Evolutionary conservation across 2,329 filamentous ascomycete genomes (phyloP).

Genomic region (Colletotrichum orbiculare): DNA sequence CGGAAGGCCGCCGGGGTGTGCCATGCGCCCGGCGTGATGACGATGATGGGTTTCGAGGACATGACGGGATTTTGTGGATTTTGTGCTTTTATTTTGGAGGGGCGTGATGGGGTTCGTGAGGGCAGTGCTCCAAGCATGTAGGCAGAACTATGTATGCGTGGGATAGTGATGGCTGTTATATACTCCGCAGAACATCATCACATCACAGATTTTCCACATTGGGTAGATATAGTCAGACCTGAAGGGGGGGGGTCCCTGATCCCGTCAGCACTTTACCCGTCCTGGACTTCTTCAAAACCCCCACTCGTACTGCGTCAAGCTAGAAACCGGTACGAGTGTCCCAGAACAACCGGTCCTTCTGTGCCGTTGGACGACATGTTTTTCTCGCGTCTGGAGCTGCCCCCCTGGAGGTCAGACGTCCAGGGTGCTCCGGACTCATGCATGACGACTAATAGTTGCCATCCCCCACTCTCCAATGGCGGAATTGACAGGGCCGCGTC

Average conservation of each 20-base stretch:
- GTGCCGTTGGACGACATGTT: too few relatives aligned
- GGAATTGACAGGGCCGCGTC: too few relatives aligned
- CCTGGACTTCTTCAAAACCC: background rate
- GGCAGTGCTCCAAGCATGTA: background rate
- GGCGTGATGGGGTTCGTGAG: background rate
- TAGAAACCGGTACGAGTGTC: background rate
- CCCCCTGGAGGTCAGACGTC: too few relatives aligned
- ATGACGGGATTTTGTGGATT: background rate
- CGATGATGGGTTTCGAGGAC: slow-evolving; percentile 40
- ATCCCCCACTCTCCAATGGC: too few relatives aligned
- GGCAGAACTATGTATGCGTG: background rate
- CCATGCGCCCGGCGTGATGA: slow-evolving; percentile 54
- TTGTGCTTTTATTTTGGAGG: background rate
- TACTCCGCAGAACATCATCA: background rate
- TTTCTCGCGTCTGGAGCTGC: too few relatives aligned
- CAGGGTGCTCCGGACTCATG: too few relatives aligned
- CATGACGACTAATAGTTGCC: too few relatives aligned
- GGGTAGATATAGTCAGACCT: background rate
- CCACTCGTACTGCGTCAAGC: too few relatives aligned
- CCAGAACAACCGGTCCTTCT: background rate
- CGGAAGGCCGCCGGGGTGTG: slow-evolving; percentile 45
- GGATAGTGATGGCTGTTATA: background rate
- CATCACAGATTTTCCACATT: background rate
- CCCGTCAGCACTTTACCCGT: background rate
- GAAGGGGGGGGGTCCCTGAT: too few relatives aligned